Evolutionary conservation across 2,329 filamentous ascomycete species (phyloP).

Genomic region (Cladosporium cucumerinum): DNA sequence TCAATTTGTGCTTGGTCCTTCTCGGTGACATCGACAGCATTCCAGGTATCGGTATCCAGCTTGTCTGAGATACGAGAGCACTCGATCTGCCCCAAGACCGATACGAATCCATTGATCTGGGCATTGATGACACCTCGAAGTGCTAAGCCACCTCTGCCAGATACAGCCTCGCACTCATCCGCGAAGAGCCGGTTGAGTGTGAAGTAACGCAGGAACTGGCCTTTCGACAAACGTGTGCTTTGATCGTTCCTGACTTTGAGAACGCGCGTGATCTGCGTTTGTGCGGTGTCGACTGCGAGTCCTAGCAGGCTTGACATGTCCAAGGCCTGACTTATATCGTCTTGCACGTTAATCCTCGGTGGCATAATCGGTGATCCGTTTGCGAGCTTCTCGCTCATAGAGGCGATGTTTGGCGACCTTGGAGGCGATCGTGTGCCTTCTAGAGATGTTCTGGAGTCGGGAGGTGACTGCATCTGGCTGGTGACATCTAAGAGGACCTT

Average conservation of each 20-base stretch:
- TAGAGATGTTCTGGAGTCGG: slow-evolving; percentile 34
- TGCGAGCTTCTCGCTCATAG: slow-evolving; percentile 41
- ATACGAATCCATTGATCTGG: slow-evolving; percentile 78
- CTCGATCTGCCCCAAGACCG: slow-evolving; percentile 66
- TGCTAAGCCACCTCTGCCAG: slow-evolving; percentile 69
- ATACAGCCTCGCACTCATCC: slow-evolving; percentile 82
- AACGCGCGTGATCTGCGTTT: slow-evolving; percentile 69
- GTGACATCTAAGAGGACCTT: slow-evolving; percentile 95
- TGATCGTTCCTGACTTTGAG: slow-evolving; percentile 75
- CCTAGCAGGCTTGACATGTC: slow-evolving; percentile 75
- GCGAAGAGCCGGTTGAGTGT: slow-evolving; percentile 78
- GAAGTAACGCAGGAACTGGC: slow-evolving; percentile 76
- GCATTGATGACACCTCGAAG: slow-evolving; percentile 76
- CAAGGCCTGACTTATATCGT: slow-evolving; percentile 72
- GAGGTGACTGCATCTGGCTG: slow-evolving; percentile 60
- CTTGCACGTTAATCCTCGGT: slow-evolving; percentile 47
- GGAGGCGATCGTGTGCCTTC: slow-evolving; percentile 39
- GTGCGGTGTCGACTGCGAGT: slow-evolving; percentile 75
- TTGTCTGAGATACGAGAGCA: slow-evolving; percentile 70
- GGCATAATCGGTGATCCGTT: slow-evolving; percentile 23
- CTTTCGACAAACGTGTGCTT: slow-evolving; percentile 62
- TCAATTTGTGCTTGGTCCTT: slow-evolving; percentile 58
- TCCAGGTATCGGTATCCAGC: slow-evolving; percentile 80
- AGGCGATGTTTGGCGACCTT: slow-evolving; percentile 45
- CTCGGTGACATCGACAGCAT: slow-evolving; percentile 69